Conservation (phyloP, 2,329 filamentous ascomycete species). For the Stagonosporopsis cucurbitacearum region DNA sequence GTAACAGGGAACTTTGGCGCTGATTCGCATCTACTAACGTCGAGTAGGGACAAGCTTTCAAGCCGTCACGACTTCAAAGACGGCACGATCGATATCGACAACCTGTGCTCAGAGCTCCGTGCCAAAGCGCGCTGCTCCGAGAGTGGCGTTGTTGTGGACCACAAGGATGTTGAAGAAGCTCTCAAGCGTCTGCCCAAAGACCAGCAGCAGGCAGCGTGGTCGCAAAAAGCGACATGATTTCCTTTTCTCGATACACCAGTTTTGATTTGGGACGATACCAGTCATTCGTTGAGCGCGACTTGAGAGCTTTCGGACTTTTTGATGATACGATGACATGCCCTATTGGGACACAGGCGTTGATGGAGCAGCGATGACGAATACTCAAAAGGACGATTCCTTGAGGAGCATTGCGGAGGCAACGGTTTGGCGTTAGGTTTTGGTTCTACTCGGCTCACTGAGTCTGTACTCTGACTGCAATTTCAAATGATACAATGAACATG, state of each 20-base stretch:
- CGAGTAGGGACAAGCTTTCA: conserved; percentile 83
- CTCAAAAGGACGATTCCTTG: conserved; percentile 1
- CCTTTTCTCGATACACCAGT: conserved; percentile 8
- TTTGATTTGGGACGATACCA: conserved; percentile 18
- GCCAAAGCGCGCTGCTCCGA: conserved; percentile 97
- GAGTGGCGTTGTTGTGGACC: conserved; percentile 84
- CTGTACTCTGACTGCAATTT: conserved; percentile 7
- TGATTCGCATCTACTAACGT: conserved; percentile 40
- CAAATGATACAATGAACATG: neutral
- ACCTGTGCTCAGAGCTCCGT: conserved; percentile 88
- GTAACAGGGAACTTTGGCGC: conserved; percentile 42
- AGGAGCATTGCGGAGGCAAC: conserved; percentile 6
- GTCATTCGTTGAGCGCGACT: conserved; percentile 12
- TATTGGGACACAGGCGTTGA: conserved; percentile 16
- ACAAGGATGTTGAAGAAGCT: conserved; percentile 80
- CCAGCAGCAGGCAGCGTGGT: conserved; percentile 6
- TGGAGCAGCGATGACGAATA: conserved; percentile 10
- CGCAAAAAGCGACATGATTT: conserved; percentile 1
- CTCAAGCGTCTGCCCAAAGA: conserved; percentile 54
- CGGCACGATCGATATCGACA: conserved; percentile 92
- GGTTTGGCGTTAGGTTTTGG: conserved; percentile 1
- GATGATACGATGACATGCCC: conserved; percentile 18
- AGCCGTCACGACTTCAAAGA: conserved; percentile 85
- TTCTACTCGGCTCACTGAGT: conserved; percentile 5
- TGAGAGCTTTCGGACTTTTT: conserved; percentile 8